Evolutionary conservation across 2,329 filamentous ascomycete genomes (phyloP).

Genomic region (Colletotrichum shisoi): DNA sequence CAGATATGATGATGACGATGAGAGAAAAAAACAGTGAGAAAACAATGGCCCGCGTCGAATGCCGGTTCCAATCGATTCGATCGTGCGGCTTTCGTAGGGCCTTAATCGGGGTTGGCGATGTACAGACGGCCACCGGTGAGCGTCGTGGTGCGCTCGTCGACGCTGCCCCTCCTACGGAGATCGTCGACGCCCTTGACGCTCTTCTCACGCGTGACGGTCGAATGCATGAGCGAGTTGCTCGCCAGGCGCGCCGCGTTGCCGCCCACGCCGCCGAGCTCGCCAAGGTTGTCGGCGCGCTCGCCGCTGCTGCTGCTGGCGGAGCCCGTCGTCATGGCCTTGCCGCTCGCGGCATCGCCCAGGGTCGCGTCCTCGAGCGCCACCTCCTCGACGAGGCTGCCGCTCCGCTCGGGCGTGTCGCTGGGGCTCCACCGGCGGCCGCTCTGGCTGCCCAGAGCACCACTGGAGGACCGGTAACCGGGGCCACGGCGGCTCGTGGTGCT

Average conservation of each 20-base stretch:
- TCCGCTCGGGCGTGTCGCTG: conserved; percentile 63
- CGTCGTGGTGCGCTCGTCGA: conserved; percentile 82
- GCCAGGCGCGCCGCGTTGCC: conserved; percentile 59
- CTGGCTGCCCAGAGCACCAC: conserved; percentile 52
- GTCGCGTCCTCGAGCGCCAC: conserved; percentile 42
- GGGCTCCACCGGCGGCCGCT: conserved; percentile 60
- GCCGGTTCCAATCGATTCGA: neutral
- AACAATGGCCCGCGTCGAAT: conserved; percentile 12
- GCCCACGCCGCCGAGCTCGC: conserved; percentile 55
- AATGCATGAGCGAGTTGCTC: conserved; percentile 65
- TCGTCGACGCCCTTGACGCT: conserved; percentile 74
- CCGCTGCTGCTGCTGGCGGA: conserved; percentile 60
- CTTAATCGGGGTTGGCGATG: conserved; percentile 82
- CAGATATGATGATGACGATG: conserved; percentile 15
- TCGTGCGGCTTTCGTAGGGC: neutral
- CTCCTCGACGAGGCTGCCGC: conserved; percentile 60
- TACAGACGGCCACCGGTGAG: conserved; percentile 75
- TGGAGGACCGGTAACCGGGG: conserved; percentile 61
- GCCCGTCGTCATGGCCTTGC: conserved; percentile 57
- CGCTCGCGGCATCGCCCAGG: conserved; percentile 55
- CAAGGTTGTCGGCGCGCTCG: conserved; percentile 68
- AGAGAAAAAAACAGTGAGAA: neutral
- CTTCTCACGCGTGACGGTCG: conserved; percentile 68
- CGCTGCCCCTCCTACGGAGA: conserved; percentile 77
- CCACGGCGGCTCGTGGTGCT: conserved; percentile 62